phyloP scores from a whole-genome alignment of 176 grass and related monocot genomes.

The Carex parvula region DNA sequence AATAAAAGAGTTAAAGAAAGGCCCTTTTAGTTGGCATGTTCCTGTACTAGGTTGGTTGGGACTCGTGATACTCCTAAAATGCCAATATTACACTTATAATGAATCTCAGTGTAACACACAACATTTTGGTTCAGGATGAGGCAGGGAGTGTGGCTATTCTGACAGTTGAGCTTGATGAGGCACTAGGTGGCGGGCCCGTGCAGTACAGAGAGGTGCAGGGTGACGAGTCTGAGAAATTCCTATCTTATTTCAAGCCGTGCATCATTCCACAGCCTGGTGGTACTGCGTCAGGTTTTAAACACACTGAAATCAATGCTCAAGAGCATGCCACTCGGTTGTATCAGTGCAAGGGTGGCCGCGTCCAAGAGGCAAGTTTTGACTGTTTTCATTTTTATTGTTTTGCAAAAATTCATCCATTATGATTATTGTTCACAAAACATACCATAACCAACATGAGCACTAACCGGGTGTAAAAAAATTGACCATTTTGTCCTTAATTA shows the following conservation, averaged over 20 bases:
- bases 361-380: constrained; percentile 48
- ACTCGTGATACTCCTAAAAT: not conserved
- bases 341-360: constrained; percentile 72
- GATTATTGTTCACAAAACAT: not conserved
- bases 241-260: constrained; percentile 88
- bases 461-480: not conserved
- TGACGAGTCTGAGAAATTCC: constrained; percentile 84
- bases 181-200: constrained; percentile 75
- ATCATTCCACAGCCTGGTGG: constrained; percentile 93
- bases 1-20: not conserved
- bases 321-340: constrained; percentile 73
- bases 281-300: constrained; percentile 77
- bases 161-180: constrained; percentile 84
- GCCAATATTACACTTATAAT: not conserved
- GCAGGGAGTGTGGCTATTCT: constrained; percentile 83
- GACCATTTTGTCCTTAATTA: constrained; percentile 1
- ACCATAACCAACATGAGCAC: not conserved
- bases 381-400: constrained; percentile 34
- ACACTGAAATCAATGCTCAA: constrained; percentile 63
- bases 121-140: constrained; percentile 61
- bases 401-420: constrained; percentile 19
- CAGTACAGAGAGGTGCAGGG: constrained; percentile 89
- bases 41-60: not conserved
- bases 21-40: not conserved
- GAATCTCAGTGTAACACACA: not conserved